A percentile compares a stretch with the other conserved stretches of the same genome.
phyloP scores from a whole-genome alignment of 305 asterid species.

The Fraxinus greggii region DNA sequence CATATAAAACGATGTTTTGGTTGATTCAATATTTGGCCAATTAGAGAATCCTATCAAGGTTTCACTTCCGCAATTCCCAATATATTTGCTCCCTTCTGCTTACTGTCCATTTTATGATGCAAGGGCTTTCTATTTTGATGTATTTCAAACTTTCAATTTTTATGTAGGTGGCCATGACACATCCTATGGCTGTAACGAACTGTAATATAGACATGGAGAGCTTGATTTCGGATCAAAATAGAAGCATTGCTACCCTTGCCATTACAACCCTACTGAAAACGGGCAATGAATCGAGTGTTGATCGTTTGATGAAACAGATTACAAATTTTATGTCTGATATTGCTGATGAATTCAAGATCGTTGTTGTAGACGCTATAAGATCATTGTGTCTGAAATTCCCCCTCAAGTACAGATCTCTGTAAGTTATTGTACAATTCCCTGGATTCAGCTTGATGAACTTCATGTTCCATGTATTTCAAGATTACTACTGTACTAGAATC shows the following conservation, averaged over 20 bases:
- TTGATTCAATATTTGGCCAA: not conserved
- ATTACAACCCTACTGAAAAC: slow-evolving; percentile 96
- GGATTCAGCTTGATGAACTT: slow-evolving; percentile 13
- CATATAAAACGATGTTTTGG: not conserved
- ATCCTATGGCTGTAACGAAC: slow-evolving; percentile 94
- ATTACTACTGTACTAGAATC: not conserved
- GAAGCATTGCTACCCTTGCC: slow-evolving; percentile 99
- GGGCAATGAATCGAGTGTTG: slow-evolving; percentile 96
- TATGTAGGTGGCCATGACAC: slow-evolving; percentile 97
- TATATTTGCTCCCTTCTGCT: not conserved
- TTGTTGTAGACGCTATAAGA: slow-evolving; percentile 97
- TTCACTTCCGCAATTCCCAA: not conserved
- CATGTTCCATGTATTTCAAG: slow-evolving; percentile 15
- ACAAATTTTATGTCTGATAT: slow-evolving; percentile 98
- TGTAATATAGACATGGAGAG: slow-evolving; percentile 99
- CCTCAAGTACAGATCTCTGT: slow-evolving; percentile 95
- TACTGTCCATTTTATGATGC: not conserved
- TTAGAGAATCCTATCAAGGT: not conserved
- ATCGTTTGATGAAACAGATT: slow-evolving; percentile 96
- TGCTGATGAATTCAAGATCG: slow-evolving; percentile 99
- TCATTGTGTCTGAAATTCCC: slow-evolving; percentile 98
- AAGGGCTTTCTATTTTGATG: slow-evolving; percentile 13
- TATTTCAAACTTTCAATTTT: slow-evolving; percentile 24
- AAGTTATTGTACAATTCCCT: slow-evolving; percentile 41
- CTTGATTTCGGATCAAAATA: slow-evolving; percentile 94